Conservation (phyloP, 257 asterid species). For the Nicotiana obtusifolia region DNA sequence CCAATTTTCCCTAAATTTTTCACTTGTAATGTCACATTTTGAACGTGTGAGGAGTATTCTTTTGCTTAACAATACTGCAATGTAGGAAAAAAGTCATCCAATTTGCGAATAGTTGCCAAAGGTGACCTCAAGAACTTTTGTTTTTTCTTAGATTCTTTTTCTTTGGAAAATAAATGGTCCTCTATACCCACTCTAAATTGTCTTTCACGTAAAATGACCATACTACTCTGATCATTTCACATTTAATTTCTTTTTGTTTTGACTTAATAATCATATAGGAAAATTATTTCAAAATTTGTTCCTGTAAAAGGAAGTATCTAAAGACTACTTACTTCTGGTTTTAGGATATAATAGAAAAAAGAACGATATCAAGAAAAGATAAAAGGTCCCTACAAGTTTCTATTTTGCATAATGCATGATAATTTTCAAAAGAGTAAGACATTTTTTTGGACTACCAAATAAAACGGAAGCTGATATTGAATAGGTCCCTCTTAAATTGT, state of each 20-base stretch:
- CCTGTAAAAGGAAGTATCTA: not conserved
- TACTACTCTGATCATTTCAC: not conserved
- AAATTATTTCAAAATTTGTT: not conserved
- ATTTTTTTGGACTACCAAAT: not conserved
- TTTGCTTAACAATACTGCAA: not conserved
- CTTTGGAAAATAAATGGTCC: not conserved
- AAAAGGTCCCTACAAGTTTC: not conserved
- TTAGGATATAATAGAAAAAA: not conserved
- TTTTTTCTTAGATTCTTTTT: not conserved
- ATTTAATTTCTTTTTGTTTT: not conserved
- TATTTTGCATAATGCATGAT: not conserved
- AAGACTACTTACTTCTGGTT: not conserved
- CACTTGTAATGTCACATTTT: not conserved
- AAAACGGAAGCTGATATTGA: not conserved
- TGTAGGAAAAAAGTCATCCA: not conserved
- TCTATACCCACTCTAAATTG: not conserved
- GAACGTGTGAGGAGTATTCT: no score
- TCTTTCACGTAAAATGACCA: not conserved
- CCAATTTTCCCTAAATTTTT: no score
- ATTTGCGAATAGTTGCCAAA: not conserved
- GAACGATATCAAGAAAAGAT: not conserved
- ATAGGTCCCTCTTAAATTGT: not conserved
- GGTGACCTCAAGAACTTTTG: not conserved
- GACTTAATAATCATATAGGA: not conserved
- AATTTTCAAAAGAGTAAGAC: not conserved